Conservation (phyloP, 1,139 yeast species). For the Magnusiomyces clavatus region DNA sequence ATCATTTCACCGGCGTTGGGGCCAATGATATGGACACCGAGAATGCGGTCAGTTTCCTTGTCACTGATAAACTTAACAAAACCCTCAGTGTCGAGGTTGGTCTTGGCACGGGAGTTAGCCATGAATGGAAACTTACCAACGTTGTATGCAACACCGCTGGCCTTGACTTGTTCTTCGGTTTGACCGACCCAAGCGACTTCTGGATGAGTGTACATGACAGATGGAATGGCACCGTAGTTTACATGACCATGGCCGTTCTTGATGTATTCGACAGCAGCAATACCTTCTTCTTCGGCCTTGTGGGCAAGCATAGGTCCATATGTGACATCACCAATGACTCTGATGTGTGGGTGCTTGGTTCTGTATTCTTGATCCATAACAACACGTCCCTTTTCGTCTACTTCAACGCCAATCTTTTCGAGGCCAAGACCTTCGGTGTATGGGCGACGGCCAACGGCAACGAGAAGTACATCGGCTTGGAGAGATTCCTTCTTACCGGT, state of each 20-base stretch:
- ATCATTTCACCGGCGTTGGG: constrained; percentile 99
- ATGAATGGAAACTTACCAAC: constrained; percentile 97
- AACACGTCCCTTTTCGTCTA: constrained; percentile 85
- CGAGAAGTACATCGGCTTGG: constrained; percentile 88
- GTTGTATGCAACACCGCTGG: constrained; percentile 84
- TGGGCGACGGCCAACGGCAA: constrained; percentile 99
- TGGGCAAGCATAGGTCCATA: constrained; percentile 99
- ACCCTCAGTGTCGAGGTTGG: constrained; percentile 95
- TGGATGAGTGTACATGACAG: constrained; percentile 98
- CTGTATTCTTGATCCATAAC: constrained; percentile 92
- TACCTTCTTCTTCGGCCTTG: constrained; percentile 99
- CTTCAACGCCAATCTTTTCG: constrained; percentile 82
- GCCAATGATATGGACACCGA: constrained; percentile 96
- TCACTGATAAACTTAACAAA: constrained; percentile 93
- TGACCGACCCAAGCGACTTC: constrained; percentile 99
- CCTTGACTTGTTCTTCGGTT: constrained; percentile 92
- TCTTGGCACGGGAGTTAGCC: constrained; percentile 99
- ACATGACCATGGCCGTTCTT: constrained; percentile 95
- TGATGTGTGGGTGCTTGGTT: constrained; percentile 86
- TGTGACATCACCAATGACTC: constrained; percentile 97
- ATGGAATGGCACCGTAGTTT: constrained; percentile 94
- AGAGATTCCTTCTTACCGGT: constrained; percentile 70
- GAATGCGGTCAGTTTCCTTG: constrained; percentile 91
- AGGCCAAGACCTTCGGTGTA: constrained; percentile 84
- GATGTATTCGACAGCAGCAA: constrained; percentile 95